Percentiles rank a stretch among this genome's conserved stretches.
Conservation (phyloP, 371 early-diverging fungal genomes). For the Saksenaea vasiformis region DNA sequence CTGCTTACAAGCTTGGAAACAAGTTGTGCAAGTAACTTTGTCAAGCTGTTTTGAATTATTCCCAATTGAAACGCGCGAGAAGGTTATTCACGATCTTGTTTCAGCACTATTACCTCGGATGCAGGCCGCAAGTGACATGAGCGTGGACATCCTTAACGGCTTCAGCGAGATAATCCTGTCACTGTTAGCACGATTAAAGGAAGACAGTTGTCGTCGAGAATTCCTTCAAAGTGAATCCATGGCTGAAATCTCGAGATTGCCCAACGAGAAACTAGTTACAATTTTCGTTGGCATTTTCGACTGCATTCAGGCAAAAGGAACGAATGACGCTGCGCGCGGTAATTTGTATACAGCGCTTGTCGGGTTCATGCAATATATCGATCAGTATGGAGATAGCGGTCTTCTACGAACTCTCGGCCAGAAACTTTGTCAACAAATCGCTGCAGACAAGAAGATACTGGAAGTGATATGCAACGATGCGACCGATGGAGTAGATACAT, state of each 20-base stretch:
- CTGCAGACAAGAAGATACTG: conserved; percentile 26
- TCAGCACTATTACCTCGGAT: conserved; percentile 53
- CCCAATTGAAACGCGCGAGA: conserved; percentile 58
- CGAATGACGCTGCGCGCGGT: conserved; percentile 66
- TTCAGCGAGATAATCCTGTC: conserved; percentile 50
- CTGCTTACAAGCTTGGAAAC: conserved; percentile 71
- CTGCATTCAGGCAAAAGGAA: conserved; percentile 55
- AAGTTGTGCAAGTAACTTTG: conserved; percentile 67
- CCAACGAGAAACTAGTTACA: conserved; percentile 50
- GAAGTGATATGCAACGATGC: conserved; percentile 20
- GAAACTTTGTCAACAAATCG: not conserved
- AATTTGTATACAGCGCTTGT: conserved; percentile 78
- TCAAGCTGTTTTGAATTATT: conserved; percentile 62
- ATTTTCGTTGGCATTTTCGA: conserved; percentile 66
- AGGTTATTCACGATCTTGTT: conserved; percentile 62
- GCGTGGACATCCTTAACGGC: conserved; percentile 38
- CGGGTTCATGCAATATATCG: conserved; percentile 66
- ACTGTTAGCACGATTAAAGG: conserved; percentile 44
- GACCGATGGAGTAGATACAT: conserved; percentile 59
- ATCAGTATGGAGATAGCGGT: conserved; percentile 12
- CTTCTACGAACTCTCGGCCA: not conserved
- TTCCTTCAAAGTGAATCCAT: not conserved
- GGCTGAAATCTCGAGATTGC: conserved; percentile 32
- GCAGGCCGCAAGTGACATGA: conserved; percentile 1
- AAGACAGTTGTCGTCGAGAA: conserved; percentile 13